phyloP scores from a whole-genome alignment of 371 early-diverging fungal genomes.

The Actinomucor elegans region DNA sequence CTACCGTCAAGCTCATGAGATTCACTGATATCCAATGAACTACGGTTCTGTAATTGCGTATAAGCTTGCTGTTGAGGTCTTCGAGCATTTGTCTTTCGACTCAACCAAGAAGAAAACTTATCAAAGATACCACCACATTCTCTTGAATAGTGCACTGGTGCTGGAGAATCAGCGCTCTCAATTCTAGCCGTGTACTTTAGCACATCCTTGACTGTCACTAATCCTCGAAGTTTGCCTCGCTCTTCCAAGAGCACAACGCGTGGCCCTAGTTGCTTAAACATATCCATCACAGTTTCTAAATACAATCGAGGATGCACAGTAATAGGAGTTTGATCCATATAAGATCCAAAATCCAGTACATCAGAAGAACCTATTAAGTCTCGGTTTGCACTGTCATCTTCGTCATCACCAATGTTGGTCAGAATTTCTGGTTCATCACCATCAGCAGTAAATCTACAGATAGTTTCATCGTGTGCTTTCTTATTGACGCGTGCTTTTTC shows the following conservation, averaged over 20 bases:
- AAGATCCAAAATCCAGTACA: constrained; percentile 68
- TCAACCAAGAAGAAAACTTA: constrained; percentile 18
- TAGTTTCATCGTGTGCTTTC: constrained; percentile 50
- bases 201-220: constrained; percentile 81
- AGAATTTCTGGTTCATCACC: constrained; percentile 33
- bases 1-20: constrained; percentile 20
- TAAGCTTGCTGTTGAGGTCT: constrained; percentile 12
- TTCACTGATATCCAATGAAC: constrained; percentile 20
- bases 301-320: constrained; percentile 79
- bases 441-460: constrained; percentile 58
- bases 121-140: constrained; percentile 20
- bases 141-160: neutral
- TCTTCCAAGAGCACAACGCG: constrained; percentile 72
- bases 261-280: constrained; percentile 92
- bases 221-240: constrained; percentile 66
- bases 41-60: constrained; percentile 22
- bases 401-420: constrained; percentile 3
- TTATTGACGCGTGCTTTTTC: constrained; percentile 53
- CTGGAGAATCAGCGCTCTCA: constrained; percentile 29
- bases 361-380: constrained; percentile 45
- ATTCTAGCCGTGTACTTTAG: constrained; percentile 63
- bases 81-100: neutral
- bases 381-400: constrained; percentile 17
- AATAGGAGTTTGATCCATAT: constrained; percentile 86
- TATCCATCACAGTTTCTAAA: constrained; percentile 85